Conservation (phyloP, 2,329 filamentous ascomycete genomes). For the Aspergillus sp. region DNA sequence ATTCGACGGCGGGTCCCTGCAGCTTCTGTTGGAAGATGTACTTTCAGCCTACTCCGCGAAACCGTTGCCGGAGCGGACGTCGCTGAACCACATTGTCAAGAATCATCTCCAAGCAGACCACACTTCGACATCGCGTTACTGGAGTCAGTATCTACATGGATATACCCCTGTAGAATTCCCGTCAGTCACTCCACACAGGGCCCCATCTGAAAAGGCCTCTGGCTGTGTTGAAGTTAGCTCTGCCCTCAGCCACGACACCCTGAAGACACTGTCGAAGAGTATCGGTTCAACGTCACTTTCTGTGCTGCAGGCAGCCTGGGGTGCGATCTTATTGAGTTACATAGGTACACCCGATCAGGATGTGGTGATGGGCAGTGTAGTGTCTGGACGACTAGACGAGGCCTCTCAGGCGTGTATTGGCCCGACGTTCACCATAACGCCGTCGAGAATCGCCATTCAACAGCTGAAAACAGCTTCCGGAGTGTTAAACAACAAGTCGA, state of each 20-base stretch:
- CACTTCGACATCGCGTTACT: constrained; percentile 20
- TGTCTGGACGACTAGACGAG: constrained; percentile 30
- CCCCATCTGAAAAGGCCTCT: constrained; percentile 14
- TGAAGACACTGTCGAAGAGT: constrained; percentile 31
- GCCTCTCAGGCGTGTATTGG: constrained; percentile 30
- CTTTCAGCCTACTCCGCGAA: constrained; percentile 19
- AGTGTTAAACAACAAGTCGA: constrained; percentile 22
- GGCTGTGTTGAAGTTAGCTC: constrained; percentile 25
- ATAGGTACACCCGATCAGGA: constrained; percentile 35
- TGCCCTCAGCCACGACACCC: constrained; percentile 19
- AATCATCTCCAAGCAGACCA: constrained; percentile 27
- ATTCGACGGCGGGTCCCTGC: constrained; percentile 38
- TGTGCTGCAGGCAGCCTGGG: constrained; percentile 39
- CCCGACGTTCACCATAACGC: constrained; percentile 37
- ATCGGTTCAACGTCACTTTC: constrained; percentile 34
- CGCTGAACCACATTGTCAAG: constrained; percentile 25
- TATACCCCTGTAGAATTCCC: constrained; percentile 25
- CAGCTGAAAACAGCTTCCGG: constrained; percentile 14
- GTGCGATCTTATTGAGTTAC: constrained; percentile 32
- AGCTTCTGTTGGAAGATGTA: constrained; percentile 36
- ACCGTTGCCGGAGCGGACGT: constrained; percentile 16
- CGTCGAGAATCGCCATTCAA: constrained; percentile 28
- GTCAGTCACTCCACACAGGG: constrained; percentile 22
- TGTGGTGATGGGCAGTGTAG: constrained; percentile 35
- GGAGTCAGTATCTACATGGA: constrained; percentile 20